Conservation (phyloP, 2,329 filamentous ascomycete genomes). For the Ophiostoma ulmi region DNA sequence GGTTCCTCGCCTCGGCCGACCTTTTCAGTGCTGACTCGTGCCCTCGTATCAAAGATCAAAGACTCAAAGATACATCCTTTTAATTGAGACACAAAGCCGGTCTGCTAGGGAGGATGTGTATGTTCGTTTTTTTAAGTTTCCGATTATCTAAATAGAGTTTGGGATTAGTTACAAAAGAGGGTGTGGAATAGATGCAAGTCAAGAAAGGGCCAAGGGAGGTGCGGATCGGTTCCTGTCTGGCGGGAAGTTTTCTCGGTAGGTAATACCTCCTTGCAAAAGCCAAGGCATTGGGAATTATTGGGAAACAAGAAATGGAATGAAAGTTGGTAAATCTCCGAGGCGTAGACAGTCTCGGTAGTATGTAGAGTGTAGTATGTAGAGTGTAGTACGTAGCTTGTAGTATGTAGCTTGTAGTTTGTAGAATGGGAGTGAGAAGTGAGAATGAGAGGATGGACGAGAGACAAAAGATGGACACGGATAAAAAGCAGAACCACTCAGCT, state of each 20-base stretch:
- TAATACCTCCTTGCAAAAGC: background rate
- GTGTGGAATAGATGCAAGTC: constrained; percentile 4
- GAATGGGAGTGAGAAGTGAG: background rate
- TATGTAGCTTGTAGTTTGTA: background rate
- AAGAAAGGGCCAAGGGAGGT: background rate
- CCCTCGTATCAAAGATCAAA: no score
- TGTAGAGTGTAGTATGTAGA: background rate
- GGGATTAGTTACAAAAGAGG: background rate
- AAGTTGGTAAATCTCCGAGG: background rate
- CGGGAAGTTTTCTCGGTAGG: background rate
- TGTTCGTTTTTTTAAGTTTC: background rate
- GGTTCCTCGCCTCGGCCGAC: no score
- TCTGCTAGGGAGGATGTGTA: background rate
- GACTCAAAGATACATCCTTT: no score
- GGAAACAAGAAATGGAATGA: background rate
- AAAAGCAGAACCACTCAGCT: constrained; percentile 9
- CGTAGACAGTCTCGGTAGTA: background rate
- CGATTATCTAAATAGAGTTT: background rate
- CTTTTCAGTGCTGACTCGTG: no score
- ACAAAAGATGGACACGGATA: background rate
- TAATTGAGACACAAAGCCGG: no score
- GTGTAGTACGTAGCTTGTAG: background rate
- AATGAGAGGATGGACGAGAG: background rate
- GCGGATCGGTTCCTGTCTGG: background rate
- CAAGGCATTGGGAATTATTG: background rate